phyloP scores from a whole-genome alignment of 331 rosid genomes.

The Phaseolus coccineus region DNA sequence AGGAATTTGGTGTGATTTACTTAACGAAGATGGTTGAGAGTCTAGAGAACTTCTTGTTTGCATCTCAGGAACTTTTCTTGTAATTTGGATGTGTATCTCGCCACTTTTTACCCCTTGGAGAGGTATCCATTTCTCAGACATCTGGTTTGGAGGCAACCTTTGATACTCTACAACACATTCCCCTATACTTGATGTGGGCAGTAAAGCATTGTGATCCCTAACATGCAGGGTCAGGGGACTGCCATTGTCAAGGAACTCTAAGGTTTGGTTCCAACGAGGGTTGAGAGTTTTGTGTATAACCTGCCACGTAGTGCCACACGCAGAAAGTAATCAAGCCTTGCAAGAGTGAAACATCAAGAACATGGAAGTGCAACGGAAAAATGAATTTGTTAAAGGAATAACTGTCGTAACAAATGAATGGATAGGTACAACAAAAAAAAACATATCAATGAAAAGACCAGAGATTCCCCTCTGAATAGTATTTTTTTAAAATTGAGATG shows the following conservation, averaged over 20 bases:
- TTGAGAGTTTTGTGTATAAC: constrained; percentile 70
- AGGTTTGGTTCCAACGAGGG: constrained; percentile 84
- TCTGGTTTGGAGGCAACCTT: constrained; percentile 73
- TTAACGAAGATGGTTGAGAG: constrained; percentile 65
- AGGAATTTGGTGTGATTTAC: constrained; percentile 66
- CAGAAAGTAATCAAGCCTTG: constrained; percentile 10
- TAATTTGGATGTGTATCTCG: constrained; percentile 75
- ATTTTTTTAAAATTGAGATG: neutral
- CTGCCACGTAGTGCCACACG: constrained; percentile 52
- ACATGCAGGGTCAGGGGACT: constrained; percentile 72
- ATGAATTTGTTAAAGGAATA: neutral
- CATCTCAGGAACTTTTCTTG: constrained; percentile 69
- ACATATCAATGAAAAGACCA: neutral
- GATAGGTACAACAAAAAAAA: neutral
- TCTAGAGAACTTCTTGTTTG: constrained; percentile 51
- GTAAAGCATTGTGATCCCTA: constrained; percentile 74
- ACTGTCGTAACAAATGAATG: neutral
- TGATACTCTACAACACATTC: constrained; percentile 82
- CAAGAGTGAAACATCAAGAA: constrained; percentile 7
- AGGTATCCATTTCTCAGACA: constrained; percentile 85
- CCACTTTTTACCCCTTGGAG: constrained; percentile 84
- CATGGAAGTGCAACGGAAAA: neutral
- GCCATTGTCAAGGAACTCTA: constrained; percentile 81
- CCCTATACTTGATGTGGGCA: constrained; percentile 71
- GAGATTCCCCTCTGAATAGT: constrained; percentile 1